phyloP scores from a whole-genome alignment of 805 yeast genomes.

The Pichia nakasei region DNA sequence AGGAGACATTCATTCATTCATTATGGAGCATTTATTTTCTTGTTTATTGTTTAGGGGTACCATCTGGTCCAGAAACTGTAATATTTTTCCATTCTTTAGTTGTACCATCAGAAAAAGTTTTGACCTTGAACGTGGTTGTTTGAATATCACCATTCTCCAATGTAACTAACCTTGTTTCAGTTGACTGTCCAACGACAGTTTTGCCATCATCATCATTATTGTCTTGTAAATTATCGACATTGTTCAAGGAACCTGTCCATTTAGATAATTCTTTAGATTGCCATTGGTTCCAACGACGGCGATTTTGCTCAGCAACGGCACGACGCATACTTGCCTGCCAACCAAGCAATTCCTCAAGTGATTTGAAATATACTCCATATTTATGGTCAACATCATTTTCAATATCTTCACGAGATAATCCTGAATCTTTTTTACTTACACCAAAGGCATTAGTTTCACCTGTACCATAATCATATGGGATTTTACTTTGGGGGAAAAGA shows the following conservation, averaged over 20 bases:
- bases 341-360: conserved; percentile 52
- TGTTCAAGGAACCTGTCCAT: conserved; percentile 15
- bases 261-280: conserved; percentile 18
- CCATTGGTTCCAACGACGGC: conserved; percentile 17
- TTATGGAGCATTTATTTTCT: background rate
- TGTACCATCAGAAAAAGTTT: conserved; percentile 8
- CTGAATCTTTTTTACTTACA: conserved; percentile 7
- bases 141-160: conserved; percentile 36
- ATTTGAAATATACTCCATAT: conserved; percentile 54
- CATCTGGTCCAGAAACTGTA: conserved; percentile 8
- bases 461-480: conserved; percentile 2
- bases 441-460: conserved; percentile 6
- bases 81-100: conserved; percentile 5
- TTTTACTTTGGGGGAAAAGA: conserved; percentile 54
- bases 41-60: conserved; percentile 3
- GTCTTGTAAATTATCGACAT: background rate
- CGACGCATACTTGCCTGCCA: conserved; percentile 57
- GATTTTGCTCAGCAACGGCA: conserved; percentile 32
- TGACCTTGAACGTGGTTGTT: conserved; percentile 16
- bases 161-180: conserved; percentile 28
- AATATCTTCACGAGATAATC: conserved; percentile 52
- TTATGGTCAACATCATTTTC: conserved; percentile 32
- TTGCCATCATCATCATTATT: conserved; percentile 13
- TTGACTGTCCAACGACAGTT: conserved; percentile 29
- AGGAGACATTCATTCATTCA: too few species aligned